Base-by-base conservation (phyloP, 306 rosid species). In the Dalbergia cultrata region DNA sequence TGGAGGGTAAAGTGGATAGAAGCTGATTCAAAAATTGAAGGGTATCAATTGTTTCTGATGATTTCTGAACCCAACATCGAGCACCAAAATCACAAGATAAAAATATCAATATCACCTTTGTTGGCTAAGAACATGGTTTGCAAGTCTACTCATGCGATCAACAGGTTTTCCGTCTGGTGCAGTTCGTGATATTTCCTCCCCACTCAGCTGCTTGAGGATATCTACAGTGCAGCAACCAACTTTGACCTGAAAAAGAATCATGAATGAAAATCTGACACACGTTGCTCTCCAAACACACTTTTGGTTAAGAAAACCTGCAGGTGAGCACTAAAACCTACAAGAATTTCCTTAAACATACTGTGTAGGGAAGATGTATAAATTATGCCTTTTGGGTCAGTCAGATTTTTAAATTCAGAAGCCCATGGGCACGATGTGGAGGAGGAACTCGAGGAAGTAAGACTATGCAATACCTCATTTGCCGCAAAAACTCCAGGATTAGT, bases 1-100 rank as follows among this genome's bases (percentile, higher is more conserved):
- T 9, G 97, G 97, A 41, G 98, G 99, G 74, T 91, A 89, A 62
- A 95, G 87, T 53, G 98, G 99, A 86, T 95, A 95, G 82, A 95
- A 95, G 89, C 99, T 95, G 91, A 74, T 75, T 60, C 86, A 49
- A 86, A 78, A 75, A 59, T 79, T 53, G 17, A 53, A 72, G 47
- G 13, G 21, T 61, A 45, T 84, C 4, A 70, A 57, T 58, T 83
- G 59, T 69, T 61, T 69, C 62, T 67, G 69, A 56, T 60, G 65
- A 33, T 19, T 64, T 45, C 45, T 61, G 78, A 68, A 54, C 62
- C 60, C 41, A 47, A 65, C 61, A 80, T 50, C 63, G 69, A 64
- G 21, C 26, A 21, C 9, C 45, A 21, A 74, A 26, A 52, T 9
- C 9, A 22, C 43, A 75, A 19, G 41, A 53, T 18, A 41, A 44